Base-by-base conservation (phyloP, 1,284 basidiomycete genomes). In the Chondrostereum purpureum region DNA sequence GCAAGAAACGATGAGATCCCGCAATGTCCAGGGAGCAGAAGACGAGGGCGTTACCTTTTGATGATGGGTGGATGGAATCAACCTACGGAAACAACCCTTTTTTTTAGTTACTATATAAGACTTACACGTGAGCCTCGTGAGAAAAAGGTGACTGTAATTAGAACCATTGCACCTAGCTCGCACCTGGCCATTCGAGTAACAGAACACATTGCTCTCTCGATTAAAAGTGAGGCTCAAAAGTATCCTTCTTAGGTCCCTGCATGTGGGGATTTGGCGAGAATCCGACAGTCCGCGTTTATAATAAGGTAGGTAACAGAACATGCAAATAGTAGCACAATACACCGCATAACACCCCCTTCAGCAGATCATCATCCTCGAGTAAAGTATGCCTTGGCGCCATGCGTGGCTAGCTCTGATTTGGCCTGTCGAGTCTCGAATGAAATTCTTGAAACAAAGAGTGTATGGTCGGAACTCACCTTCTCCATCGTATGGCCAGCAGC, bases 321-420 rank as follows among this genome's bases (percentile, higher is more conserved):
- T 35, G 16, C 36, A 39, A 27, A 17, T 18, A 34, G n/a, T n/a
- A n/a, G 16, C 33, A 35, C 16, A 39, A 19, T 10, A 31, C 27
- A 31, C n/a, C 8, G 8, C 27, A 31, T 31, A 31, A n/a, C n/a
- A n/a, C n/a, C n/a, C n/a, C n/a, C n/a, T n/a, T n/a, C n/a, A n/a
- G 37, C 38, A 40, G 36, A 16, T 17, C 20, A 46, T 74, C 64
- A 88, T 50, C 83, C 86, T 49, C 88, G 77, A 49, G 78, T 85
- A 64, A 93, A 92, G 66, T 92, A 92, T 23, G 88, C 80, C 64
- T 84, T 89, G 51, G 90, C 88, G 31, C 92, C 92, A 54, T 93
- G 88, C 31, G 75, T 77, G 3, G 90, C 86, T 43, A 95, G 66
- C 64, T 95, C 92, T 39, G 80, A 65, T 68, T 91, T 92, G 44